Evolutionary conservation across 331 rosid species (phyloP), one percentile per base, ranked within the genome.

Genomic region (Ulmus americana): DNA sequence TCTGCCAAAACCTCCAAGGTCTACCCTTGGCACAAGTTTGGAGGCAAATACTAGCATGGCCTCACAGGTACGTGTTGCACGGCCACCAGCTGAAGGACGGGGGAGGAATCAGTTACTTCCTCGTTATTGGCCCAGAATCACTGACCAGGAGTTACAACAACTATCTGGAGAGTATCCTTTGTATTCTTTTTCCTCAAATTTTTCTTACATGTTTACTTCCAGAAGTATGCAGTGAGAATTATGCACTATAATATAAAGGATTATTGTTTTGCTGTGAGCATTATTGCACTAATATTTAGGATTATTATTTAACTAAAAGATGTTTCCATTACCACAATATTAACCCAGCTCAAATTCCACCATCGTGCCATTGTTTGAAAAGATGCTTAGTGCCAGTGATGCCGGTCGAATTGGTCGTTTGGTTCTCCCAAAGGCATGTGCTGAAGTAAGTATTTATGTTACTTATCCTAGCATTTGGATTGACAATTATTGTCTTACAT

Each of bases 341-440:
- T 68, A 75, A 67, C 60, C 11, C 86, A 92, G 97, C 75, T 85
- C 99, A 80, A 94, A 94, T 71, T 89, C 95, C 73, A 90, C 94
- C 52, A 86, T 94, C 2, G 95, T 94, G 72, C 99, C 99, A 50
- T 78, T 94, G 81, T 94, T 94, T 79, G 99, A 94, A 71, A 94
- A 94, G 84, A 94, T 90, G 97, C 86, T 94, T 70, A 94, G 99
- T 73, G 99, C 99, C 70, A 94, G 99, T 87, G 99, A 94, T 71
- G 99, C 99, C 18, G 99, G 99, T 74, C 95, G 99, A 70, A 94
- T 94, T 78, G 99, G 99, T 70, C 95, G 99, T 61, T 70, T 94
- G 77, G 97, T 94, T 74, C 88, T 94, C 76, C 99, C 99, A 45
- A 94, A 94, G 85, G 99, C 99, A 43, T 94, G 99, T 74, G 99